Evolutionary conservation across 768 basidiomycete species (phyloP).

Genomic region (Boletus subcaerulescens): DNA sequence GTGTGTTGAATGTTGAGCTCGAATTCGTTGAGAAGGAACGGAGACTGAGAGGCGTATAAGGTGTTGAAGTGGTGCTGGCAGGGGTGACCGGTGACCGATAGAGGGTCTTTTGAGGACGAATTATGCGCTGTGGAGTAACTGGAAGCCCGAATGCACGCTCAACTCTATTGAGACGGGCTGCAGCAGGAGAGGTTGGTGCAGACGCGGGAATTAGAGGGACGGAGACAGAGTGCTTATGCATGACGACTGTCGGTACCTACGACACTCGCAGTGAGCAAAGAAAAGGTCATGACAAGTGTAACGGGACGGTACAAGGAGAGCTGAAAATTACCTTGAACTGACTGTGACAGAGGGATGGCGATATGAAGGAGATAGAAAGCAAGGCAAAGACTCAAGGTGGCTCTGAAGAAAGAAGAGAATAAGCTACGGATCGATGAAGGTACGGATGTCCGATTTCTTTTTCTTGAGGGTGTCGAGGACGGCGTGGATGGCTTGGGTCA

Average conservation of each 20-base stretch:
- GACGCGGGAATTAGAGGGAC: conserved; percentile 36
- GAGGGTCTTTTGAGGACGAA: conserved; percentile 42
- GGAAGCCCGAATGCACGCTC: conserved; percentile 39
- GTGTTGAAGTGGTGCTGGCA: conserved; percentile 47
- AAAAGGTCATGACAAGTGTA: neutral
- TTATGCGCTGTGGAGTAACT: conserved; percentile 63
- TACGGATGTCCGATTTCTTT: conserved; percentile 4
- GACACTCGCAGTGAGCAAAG: conserved; percentile 7
- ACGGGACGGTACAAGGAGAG: neutral
- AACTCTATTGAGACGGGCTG: conserved; percentile 32
- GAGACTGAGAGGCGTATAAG: conserved; percentile 69
- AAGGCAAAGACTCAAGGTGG: conserved; percentile 20
- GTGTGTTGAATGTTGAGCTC: conserved; percentile 55
- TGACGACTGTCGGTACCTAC: conserved; percentile 18
- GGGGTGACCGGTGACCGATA: conserved; percentile 62
- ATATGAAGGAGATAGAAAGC: conserved; percentile 27
- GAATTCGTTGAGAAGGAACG: conserved; percentile 58
- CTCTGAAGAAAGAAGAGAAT: conserved; percentile 17
- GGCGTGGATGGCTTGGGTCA: conserved; percentile 14
- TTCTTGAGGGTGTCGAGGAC: conserved; percentile 13
- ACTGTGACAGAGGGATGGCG: conserved; percentile 13
- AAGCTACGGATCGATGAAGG: conserved; percentile 15
- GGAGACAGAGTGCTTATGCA: conserved; percentile 33
- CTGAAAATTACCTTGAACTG: conserved; percentile 22
- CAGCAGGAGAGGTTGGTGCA: conserved; percentile 44